Base-by-base conservation (phyloP, 2,329 filamentous ascomycete species). In the Botrytis pseudocinerea region DNA sequence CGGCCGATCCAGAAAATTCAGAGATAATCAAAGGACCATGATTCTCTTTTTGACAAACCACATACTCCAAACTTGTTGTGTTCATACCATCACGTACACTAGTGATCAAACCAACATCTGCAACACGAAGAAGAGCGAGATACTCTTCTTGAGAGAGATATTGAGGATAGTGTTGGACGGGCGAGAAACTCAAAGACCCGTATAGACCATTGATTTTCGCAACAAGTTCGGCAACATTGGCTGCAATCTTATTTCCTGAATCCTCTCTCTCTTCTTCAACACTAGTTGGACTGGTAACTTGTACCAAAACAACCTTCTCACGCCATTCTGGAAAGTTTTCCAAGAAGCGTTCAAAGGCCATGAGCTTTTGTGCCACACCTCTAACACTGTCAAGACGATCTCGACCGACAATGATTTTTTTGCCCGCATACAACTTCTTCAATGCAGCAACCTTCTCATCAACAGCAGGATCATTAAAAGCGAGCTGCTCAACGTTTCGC, bases 31-130 rank as follows among this genome's bases (percentile, higher is more conserved):
- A 85, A 2, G 95, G 95, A 0, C 95, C 93, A 77, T 95, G 90
- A 73, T 91, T 91, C 76, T 96, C 92, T 79, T 93, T 92, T 83
- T 98, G 95, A 82, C 94, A 97, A 73, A 97, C 88, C 73, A 98
- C 91, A 81, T 98, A 98, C 83, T 98, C 96, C 78, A 98, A 85
- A 81, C 94, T 97, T 32, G 95, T 97, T 0, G 95, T 98, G 85
- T 98, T 98, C 95, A 98, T 98, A 73, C 95, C 95, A 82, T 98
- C 96, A 74, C 95, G 90, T 35, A 98, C 95, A 77, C 94, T 97
- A 10, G 96, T 98, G 82, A 98, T 98, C 69, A 98, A 86, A 6
- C 94, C 95, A 77, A 98, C 93, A 81, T 98, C 94, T 48, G 93
- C 95, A 4, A 94, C 90, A 38, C 95, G 91, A 70, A 98, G 87